Conservation (phyloP, 306 rosid genomes). For the Potentilla sterilis region DNA sequence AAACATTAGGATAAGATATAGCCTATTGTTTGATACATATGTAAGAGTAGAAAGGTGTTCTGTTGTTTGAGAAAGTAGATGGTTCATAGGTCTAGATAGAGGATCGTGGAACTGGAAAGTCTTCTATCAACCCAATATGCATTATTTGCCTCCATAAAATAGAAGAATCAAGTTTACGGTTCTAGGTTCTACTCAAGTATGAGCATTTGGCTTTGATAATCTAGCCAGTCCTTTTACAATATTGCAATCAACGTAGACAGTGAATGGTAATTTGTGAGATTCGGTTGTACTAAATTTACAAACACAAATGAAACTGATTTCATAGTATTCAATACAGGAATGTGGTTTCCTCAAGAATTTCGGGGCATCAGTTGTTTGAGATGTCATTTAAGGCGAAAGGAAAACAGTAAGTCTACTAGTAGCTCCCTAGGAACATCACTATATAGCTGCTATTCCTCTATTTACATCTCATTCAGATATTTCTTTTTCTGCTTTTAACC, state of each 20-base stretch:
- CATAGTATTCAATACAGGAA: slow-evolving; percentile 34
- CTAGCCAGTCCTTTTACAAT: neutral
- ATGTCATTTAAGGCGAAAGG: slow-evolving; percentile 28
- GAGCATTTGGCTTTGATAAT: neutral
- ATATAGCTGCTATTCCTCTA: neutral
- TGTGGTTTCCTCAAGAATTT: slow-evolving; percentile 40
- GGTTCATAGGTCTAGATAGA: neutral
- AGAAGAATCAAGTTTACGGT: neutral
- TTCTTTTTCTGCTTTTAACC: neutral
- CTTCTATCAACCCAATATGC: neutral
- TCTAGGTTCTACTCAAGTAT: neutral
- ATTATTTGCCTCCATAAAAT: neutral
- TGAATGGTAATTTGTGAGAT: neutral
- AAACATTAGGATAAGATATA: no score
- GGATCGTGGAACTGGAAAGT: no score
- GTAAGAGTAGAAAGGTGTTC: no score
- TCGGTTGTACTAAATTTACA: neutral
- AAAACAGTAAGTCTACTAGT: slow-evolving; percentile 43
- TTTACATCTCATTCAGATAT: neutral
- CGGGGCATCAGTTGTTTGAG: slow-evolving; percentile 42
- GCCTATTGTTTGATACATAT: no score
- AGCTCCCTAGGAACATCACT: neutral
- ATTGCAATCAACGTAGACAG: neutral
- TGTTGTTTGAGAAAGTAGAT: neutral
- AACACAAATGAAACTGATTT: neutral